These are phyloP conservation scores for Penicillium sp. DNA, from an alignment of 2,329 filamentous ascomycete genomes.

Conservation along the genomic window DNA sequence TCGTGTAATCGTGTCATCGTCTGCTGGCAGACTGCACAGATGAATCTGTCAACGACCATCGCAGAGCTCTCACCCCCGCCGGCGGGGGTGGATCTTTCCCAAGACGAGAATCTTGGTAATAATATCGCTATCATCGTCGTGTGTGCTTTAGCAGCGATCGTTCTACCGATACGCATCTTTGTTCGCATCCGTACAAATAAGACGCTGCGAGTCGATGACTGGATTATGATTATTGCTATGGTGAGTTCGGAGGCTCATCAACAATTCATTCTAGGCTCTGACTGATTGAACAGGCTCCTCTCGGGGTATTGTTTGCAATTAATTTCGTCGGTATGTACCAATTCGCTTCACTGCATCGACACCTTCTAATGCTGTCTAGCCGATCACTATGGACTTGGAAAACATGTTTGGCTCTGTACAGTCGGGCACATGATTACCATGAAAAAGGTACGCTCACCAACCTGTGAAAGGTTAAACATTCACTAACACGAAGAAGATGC, in stretches of 20 bases:
- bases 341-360: background rate
- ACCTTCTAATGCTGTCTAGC: background rate
- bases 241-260: background rate
- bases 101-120: background rate
- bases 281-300: background rate
- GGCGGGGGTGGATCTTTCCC: conserved; percentile 1
- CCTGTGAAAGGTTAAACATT: background rate
- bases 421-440: background rate
- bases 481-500: background rate
- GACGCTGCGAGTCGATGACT: conserved; percentile 4
- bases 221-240: conserved; percentile 1
- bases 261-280: background rate
- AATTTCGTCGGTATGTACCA: conserved; percentile 1
- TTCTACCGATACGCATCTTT: background rate
- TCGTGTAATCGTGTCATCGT: background rate
- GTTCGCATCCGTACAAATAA: background rate
- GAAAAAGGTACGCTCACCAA: background rate
- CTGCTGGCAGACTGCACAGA: background rate
- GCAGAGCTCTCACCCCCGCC: background rate
- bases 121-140: conserved; percentile 1
- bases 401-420: conserved; percentile 5
- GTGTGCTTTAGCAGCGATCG: background rate
- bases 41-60: background rate
- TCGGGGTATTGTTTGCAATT: background rate
- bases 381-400: conserved; percentile 5